Base-by-base conservation (phyloP, 139 green algal species). In the Desmodesmus armatus region DNA sequence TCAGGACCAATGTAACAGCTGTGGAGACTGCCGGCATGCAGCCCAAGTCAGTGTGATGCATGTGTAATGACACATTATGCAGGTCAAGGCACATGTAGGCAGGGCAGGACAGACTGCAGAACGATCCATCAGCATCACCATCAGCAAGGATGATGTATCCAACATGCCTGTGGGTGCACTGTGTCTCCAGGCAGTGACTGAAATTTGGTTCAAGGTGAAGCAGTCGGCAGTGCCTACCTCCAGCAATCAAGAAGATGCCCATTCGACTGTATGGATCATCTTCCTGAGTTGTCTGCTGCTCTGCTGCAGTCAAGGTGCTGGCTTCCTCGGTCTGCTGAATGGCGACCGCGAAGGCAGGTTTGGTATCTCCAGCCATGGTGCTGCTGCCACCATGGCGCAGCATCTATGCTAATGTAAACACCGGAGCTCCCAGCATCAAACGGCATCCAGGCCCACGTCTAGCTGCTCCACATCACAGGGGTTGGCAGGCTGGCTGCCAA, bases 161-260 rank as follows among this genome's bases (percentile, higher is more conserved):
- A 60, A 3, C 15, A 13, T 25, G 25, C 3, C 4, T 79, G 71
- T 19, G 33, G 43, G 15, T 35, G 71, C 41, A 6, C 71, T 25
- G 39, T 62, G 37, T 60, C 71, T 35, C 35, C 5, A 65, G 15
- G 13, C 6, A 27, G 11, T 40, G 15, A 6, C 47, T 55, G 47
- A 55, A 55, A 55, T 21, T 13, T 55, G 47, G 47, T 35, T 5
- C 71, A 19, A 4, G 19, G 2, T 1, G 3, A 13, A 9, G 33
- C 47, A 25, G 15, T 27, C 35, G 19, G 6, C 41, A 43, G 43
- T 43, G 27, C 41, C 6, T 27, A 92, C 89, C 89, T 85, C 89
- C 89, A 40, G 91, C 87, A 15, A 89, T 25, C 55, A 94, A 73
- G 49, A 94, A 85, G 75, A 93, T 94, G 66, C 73, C 19, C 19